Evolutionary conservation across 257 asterid genomes (phyloP).

Genomic region (Cordia subcordata): DNA sequence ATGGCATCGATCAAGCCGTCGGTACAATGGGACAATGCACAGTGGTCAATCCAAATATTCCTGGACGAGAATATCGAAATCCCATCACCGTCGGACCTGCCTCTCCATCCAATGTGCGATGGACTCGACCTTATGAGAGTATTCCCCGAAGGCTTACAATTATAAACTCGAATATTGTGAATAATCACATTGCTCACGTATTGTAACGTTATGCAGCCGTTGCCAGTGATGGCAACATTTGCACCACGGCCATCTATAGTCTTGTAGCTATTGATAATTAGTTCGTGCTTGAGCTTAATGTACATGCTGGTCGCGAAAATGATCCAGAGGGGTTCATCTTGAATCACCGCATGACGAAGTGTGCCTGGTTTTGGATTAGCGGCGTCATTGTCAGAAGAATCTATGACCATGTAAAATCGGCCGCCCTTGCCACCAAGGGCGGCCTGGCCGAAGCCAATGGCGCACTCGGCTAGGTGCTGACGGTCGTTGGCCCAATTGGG

Average conservation of each 20-base stretch:
- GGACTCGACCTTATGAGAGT: conserved; percentile 13
- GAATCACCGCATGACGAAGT: conserved; percentile 28
- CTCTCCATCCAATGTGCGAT: conserved; percentile 10
- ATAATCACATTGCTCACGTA: conserved; percentile 21
- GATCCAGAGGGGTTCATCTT: conserved; percentile 25
- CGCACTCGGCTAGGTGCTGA: conserved; percentile 26
- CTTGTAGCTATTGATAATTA: conserved; percentile 12
- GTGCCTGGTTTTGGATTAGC: conserved; percentile 28
- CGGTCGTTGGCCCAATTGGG: conserved; percentile 21
- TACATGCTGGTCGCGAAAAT: conserved; percentile 17
- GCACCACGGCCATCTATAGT: conserved; percentile 27
- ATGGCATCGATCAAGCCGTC: conserved; percentile 24
- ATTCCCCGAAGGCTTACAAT: conserved; percentile 20
- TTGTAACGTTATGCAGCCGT: conserved; percentile 22
- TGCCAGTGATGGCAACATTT: conserved; percentile 19
- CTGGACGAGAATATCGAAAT: conserved; percentile 15
- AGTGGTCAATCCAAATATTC: conserved; percentile 22
- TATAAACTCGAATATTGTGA: conserved; percentile 21
- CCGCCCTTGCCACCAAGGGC: conserved; percentile 32
- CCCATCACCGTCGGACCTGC: conserved; percentile 25
- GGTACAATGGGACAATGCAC: conserved; percentile 21
- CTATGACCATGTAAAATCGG: conserved; percentile 13
- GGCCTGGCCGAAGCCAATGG: conserved; percentile 20
- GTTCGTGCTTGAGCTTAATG: conserved; percentile 21
- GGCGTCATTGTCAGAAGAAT: conserved; percentile 22